These are phyloP conservation scores for Parastagonospora nodorum DNA, from an alignment of 2,329 filamentous ascomycete genomes.

Conservation along the genomic window DNA sequence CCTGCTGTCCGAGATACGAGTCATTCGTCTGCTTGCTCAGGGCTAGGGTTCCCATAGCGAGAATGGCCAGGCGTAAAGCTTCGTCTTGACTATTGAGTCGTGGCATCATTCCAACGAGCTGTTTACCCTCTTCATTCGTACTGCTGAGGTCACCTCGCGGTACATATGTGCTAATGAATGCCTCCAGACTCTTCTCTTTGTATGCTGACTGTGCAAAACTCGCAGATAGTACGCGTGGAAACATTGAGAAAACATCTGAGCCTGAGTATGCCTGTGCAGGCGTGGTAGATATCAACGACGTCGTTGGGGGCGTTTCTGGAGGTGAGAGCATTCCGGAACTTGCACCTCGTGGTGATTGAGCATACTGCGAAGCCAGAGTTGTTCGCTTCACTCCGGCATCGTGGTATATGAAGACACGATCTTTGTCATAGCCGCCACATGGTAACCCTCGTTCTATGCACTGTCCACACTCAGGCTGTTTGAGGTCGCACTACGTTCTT, in stretches of 20 bases:
- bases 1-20: slow-evolving; percentile 18
- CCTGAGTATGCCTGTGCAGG: not conserved
- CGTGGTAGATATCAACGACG: not conserved
- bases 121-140: slow-evolving; percentile 12
- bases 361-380: too few relatives aligned
- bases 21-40: slow-evolving; percentile 26
- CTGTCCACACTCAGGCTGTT: slow-evolving; percentile 64
- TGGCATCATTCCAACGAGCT: slow-evolving; percentile 21
- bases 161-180: slow-evolving; percentile 28
- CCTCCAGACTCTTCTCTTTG: slow-evolving; percentile 24
- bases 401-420: slow-evolving; percentile 63
- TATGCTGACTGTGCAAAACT: slow-evolving; percentile 29
- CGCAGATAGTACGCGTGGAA: slow-evolving; percentile 12
- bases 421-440: slow-evolving; percentile 68
- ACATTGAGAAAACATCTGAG: not conserved
- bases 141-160: slow-evolving; percentile 9
- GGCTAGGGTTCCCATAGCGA: slow-evolving; percentile 31
- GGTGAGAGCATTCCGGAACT: too few relatives aligned
- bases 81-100: slow-evolving; percentile 26
- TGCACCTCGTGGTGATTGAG: too few relatives aligned
- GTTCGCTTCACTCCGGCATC: not conserved
- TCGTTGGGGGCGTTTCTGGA: too few relatives aligned
- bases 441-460: slow-evolving; percentile 62
- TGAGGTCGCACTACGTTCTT: slow-evolving; percentile 62
- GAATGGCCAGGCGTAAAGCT: slow-evolving; percentile 27